Conservation (phyloP, 2,329 filamentous ascomycete genomes). For the Diaporthe amygdali region DNA sequence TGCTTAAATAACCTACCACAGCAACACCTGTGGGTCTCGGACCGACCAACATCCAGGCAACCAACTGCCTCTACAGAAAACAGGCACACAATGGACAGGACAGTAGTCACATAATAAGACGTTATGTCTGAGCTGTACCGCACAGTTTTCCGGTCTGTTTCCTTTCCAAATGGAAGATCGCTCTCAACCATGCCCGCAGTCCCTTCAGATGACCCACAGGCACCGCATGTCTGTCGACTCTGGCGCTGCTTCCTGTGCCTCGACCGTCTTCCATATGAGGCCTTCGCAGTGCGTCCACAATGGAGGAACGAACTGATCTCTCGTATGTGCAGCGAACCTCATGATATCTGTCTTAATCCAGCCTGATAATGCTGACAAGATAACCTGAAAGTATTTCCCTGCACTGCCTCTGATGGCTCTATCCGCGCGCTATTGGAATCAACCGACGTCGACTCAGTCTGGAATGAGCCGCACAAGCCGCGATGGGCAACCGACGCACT, state of each 20-base stretch:
- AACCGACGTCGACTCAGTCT: not conserved
- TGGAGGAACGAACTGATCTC: not conserved
- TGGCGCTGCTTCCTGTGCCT: conserved; percentile 5
- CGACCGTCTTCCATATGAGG: not conserved
- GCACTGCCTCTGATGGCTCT: not conserved
- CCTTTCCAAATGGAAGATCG: not conserved
- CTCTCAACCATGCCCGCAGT: not conserved
- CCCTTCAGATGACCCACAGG: not conserved
- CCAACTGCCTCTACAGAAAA: not conserved
- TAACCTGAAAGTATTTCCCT: not conserved
- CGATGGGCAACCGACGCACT: not conserved
- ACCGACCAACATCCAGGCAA: not conserved
- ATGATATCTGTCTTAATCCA: not conserved
- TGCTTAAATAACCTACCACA: no score
- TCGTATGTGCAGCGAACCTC: not conserved
- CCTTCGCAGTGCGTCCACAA: not conserved
- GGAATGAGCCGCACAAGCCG: not conserved
- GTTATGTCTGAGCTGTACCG: not conserved
- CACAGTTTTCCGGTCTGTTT: not conserved
- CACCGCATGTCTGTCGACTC: not conserved
- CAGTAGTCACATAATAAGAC: not conserved
- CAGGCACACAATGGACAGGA: not conserved
- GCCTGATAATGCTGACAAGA: not conserved
- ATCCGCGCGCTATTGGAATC: not conserved
- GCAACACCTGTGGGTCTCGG: not conserved